Evolutionary conservation across 768 basidiomycete species (phyloP), one percentile per base, ranked within the genome.

Genomic region (Erythrobasidium yunnanense): DNA sequence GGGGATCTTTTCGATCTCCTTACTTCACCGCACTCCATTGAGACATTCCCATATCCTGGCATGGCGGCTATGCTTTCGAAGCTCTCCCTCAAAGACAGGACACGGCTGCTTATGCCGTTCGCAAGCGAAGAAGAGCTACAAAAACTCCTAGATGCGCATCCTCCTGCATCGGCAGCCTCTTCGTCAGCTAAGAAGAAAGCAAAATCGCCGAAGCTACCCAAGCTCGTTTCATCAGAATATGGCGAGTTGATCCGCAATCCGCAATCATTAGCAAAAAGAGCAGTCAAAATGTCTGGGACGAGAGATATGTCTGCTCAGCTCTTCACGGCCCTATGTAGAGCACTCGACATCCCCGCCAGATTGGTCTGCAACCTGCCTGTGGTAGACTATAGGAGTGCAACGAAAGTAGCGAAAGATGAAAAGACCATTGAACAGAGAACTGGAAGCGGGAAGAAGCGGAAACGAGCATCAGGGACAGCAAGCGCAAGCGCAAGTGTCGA

Each of bases 211-310:
- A 67, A 34, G 78, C 80, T 7, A 86, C 87, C 6, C 86, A 89
- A 72, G 79, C 91, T 33, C 83, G 83, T 62, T 89, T 81, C 69
- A 80, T 83, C 69, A 85, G 88, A 63, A 38, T 1, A 95, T 85
- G 76, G 85, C 87, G 92, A 93, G 75, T 73, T 79, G 1, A 82
- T 95, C 29, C 81, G 85, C 50, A 85, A 84, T 55, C 79, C 81
- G 15, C 91, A 92, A 74, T 90, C 88, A 69, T 80, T 96, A 38
- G 91, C 92, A 88, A 96, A 95, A 74, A 90, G 92, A 32, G 86
- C 85, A 0, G 77, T 96, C 20, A 84, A 86, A 81, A 82, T 81
- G 60, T 80, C 77, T 66, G 95, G 92, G 5, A 87, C 85, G 23
- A 81, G 88, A 67, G 95, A 99, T 74, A 83, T 83, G 38, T 87